Percentiles rank a stretch among this genome's conserved stretches.
Conservation (phyloP, 2,329 filamentous ascomycete genomes). For the Leptographium radiaticola region DNA sequence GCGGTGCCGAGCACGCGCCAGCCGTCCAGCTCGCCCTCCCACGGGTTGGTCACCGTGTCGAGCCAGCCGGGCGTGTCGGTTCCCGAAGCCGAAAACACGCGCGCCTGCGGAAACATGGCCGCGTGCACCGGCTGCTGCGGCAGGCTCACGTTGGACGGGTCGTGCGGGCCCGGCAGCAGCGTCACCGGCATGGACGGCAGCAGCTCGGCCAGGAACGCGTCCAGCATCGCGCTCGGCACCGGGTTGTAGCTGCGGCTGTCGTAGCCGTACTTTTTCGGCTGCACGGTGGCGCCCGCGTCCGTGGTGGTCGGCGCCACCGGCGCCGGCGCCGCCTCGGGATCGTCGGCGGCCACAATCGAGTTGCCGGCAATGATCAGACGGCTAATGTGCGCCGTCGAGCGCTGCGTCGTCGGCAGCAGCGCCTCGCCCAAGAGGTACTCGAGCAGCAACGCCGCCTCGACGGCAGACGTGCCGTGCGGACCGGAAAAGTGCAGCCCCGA, state of each 20-base stretch:
- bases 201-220: constrained; percentile 67
- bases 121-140: constrained; percentile 89
- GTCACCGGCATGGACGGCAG: constrained; percentile 83
- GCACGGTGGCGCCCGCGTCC: constrained; percentile 20
- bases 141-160: constrained; percentile 79
- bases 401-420: constrained; percentile 45
- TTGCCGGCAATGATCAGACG: constrained; percentile 87
- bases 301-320: constrained; percentile 9
- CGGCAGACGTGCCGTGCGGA: constrained; percentile 53
- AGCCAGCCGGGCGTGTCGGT: constrained; percentile 43
- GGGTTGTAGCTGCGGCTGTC: constrained; percentile 82
- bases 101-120: constrained; percentile 72
- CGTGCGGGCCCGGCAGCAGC: constrained; percentile 67
- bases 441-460: constrained; percentile 64
- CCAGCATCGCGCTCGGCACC: constrained; percentile 68
- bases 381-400: constrained; percentile 53
- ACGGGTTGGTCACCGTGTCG: constrained; percentile 83
- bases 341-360: constrained; percentile 46
- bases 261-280: constrained; percentile 81
- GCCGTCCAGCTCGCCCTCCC: constrained; percentile 80
- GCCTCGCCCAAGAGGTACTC: constrained; percentile 85
- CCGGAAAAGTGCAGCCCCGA: constrained; percentile 80
- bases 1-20: constrained; percentile 78
- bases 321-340: constrained; percentile 11
- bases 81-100: constrained; percentile 47